These are phyloP conservation scores for Conticribra guillardii DNA, from an alignment of 108 stramenopile genomes.

Conservation along the genomic window DNA sequence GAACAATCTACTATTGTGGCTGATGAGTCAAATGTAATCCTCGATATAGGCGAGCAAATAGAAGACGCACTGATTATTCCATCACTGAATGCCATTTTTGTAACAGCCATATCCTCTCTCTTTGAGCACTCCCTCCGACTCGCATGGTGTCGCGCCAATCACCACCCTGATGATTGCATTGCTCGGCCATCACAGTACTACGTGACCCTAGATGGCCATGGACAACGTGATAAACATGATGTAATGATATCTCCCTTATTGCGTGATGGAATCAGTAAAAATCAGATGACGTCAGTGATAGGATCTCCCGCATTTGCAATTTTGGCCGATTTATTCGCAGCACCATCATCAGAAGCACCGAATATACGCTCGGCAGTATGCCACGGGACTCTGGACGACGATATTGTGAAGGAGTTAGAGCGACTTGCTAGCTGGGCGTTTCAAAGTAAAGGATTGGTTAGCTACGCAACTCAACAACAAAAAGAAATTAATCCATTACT, in stretches of 20 bases:
- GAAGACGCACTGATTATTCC: background rate
- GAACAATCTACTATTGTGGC: no score
- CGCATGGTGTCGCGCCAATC: conserved; percentile 64
- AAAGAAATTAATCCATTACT: conserved; percentile 7
- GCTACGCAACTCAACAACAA: no score
- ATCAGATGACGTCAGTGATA: conserved; percentile 41
- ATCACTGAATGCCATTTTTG: conserved; percentile 33
- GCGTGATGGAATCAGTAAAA: conserved; percentile 29
- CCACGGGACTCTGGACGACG: conserved; percentile 60
- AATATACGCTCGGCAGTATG: conserved; percentile 63
- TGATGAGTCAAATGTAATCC: no score
- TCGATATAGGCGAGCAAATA: no score
- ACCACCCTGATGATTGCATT: conserved; percentile 41
- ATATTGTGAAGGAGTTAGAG: conserved; percentile 43
- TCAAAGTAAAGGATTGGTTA: background rate
- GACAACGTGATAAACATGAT: conserved; percentile 70
- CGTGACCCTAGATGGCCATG: conserved; percentile 75
- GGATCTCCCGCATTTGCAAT: conserved; percentile 54
- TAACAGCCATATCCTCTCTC: conserved; percentile 40
- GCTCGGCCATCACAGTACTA: conserved; percentile 60
- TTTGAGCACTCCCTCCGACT: conserved; percentile 64
- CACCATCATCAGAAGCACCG: conserved; percentile 57
- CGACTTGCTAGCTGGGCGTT: conserved; percentile 4
- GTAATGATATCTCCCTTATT: conserved; percentile 61
- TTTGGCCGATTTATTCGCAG: conserved; percentile 62